These are phyloP conservation scores for Tetradesmus lagerheimii DNA, from an alignment of 139 green algal species.

Conservation along the genomic window DNA sequence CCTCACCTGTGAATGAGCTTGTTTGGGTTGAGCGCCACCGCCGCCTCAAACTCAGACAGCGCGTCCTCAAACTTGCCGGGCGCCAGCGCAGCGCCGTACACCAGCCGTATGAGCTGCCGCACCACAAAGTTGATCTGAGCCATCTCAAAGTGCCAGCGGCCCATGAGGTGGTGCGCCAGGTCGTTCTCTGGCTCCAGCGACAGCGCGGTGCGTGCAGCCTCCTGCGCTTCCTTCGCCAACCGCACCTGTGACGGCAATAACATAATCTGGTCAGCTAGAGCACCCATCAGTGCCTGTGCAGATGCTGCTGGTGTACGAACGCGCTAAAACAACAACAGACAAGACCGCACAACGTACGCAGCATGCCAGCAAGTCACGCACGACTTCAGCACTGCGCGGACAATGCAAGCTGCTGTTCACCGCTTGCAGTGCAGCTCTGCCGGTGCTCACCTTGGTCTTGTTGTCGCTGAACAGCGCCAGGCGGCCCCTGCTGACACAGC, in stretches of 20 bases:
- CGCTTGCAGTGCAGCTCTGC: too few species aligned
- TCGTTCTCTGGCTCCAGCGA: slow-evolving; percentile 69
- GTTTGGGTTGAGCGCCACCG: slow-evolving; percentile 64
- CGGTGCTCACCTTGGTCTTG: slow-evolving; percentile 63
- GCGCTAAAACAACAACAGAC: too few species aligned
- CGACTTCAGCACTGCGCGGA: too few species aligned
- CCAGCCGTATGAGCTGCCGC: slow-evolving; percentile 47
- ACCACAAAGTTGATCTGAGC: slow-evolving; percentile 55
- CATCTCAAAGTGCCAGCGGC: slow-evolving; percentile 65
- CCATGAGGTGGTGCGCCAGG: slow-evolving; percentile 86
- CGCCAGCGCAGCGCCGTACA: slow-evolving; percentile 45
- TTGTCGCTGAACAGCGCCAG: slow-evolving; percentile 83
- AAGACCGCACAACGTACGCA: too few species aligned
- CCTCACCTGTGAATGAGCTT: slow-evolving; percentile 70
- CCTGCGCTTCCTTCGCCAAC: slow-evolving; percentile 70
- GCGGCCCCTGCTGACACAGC: slow-evolving; percentile 74
- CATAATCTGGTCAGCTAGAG: not conserved
- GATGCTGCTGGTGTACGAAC: too few species aligned
- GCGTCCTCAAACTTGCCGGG: slow-evolving; percentile 62
- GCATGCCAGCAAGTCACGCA: too few species aligned
- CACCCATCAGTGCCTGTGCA: too few species aligned
- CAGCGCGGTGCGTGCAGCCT: slow-evolving; percentile 65
- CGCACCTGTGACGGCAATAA: slow-evolving; percentile 52
- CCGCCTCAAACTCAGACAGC: slow-evolving; percentile 66
- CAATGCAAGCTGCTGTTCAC: too few species aligned